Conservation (phyloP, 306 rosid genomes). For the Alnus glutinosa region DNA sequence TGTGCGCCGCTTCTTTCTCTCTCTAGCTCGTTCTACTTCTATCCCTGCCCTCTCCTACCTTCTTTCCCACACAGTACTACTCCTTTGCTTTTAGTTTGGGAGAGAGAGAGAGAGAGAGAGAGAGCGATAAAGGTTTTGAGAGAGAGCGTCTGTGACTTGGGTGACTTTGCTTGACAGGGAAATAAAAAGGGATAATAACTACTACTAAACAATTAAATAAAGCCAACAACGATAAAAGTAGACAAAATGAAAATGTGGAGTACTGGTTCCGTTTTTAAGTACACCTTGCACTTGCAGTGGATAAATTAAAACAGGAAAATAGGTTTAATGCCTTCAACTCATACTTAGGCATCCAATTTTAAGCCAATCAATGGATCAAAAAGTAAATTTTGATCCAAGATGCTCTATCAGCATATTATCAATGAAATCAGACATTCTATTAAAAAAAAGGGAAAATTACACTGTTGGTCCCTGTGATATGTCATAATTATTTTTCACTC, state of each 20-base stretch:
- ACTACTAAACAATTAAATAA: background rate
- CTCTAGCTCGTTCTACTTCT: background rate
- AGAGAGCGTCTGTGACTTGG: background rate
- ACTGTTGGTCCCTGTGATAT: no score
- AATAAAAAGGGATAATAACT: background rate
- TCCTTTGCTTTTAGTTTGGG: background rate
- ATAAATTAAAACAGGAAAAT: no score
- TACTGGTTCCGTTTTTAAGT: background rate
- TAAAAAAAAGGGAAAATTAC: no score
- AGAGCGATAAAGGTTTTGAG: background rate
- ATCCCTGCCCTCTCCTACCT: conserved; percentile 15
- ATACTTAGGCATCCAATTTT: no score
- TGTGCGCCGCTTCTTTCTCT: background rate
- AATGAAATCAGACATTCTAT: no score
- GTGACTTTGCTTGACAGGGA: background rate
- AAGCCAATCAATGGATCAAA: no score
- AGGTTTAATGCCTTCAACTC: no score
- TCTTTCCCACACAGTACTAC: no score
- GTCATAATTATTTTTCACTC: no score
- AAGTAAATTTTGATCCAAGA: no score
- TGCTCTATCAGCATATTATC: no score
- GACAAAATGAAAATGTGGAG: background rate
- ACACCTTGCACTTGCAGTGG: background rate
- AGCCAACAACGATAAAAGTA: background rate
- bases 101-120: conserved; percentile 11